phyloP scores from a whole-genome alignment of 805 yeast genomes.

The Cyberlindnera americana region DNA sequence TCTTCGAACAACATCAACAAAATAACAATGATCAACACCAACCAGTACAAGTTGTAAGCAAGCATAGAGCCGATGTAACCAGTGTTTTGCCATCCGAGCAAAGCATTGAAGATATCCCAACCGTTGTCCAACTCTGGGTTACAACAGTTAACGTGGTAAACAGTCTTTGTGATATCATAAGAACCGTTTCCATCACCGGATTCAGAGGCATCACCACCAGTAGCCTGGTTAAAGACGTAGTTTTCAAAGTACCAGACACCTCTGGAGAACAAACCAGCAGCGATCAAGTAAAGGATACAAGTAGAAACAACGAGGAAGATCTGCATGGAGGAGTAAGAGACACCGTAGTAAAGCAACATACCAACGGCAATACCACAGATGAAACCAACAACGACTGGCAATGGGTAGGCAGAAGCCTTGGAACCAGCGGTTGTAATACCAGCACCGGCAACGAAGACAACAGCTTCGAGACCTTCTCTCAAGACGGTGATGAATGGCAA shows the following conservation, averaged over 20 bases:
- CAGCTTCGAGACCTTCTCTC: conserved; percentile 97
- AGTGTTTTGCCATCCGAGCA: conserved; percentile 96
- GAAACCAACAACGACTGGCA: conserved; percentile 88
- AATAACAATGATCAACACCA: conserved; percentile 53
- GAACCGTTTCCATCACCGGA: conserved; percentile 94
- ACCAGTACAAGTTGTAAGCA: conserved; percentile 88
- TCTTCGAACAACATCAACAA: conserved; percentile 76
- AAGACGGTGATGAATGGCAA: conserved; percentile 87
- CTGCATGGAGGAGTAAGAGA: conserved; percentile 79
- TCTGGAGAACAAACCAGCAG: conserved; percentile 92
- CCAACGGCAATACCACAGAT: conserved; percentile 78
- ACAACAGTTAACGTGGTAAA: conserved; percentile 98
- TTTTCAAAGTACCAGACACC: conserved; percentile 88
- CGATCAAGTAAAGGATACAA: conserved; percentile 79
- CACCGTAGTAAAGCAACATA: conserved; percentile 69
- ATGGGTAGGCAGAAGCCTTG: conserved; percentile 76
- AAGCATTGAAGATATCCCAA: conserved; percentile 95
- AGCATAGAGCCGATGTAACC: conserved; percentile 92
- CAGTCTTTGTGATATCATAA: conserved; percentile 71
- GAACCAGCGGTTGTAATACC: conserved; percentile 57
- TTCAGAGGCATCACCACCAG: conserved; percentile 97
- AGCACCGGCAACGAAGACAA: conserved; percentile 94
- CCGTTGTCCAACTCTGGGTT: conserved; percentile 89
- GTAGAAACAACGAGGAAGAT: conserved; percentile 85
- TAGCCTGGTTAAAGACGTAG: conserved; percentile 53